Percentiles rank a stretch among this genome's conserved stretches.
phyloP scores from a whole-genome alignment of 1,284 basidiomycete genomes.

The Cutaneotrichosporon sp. region DNA sequence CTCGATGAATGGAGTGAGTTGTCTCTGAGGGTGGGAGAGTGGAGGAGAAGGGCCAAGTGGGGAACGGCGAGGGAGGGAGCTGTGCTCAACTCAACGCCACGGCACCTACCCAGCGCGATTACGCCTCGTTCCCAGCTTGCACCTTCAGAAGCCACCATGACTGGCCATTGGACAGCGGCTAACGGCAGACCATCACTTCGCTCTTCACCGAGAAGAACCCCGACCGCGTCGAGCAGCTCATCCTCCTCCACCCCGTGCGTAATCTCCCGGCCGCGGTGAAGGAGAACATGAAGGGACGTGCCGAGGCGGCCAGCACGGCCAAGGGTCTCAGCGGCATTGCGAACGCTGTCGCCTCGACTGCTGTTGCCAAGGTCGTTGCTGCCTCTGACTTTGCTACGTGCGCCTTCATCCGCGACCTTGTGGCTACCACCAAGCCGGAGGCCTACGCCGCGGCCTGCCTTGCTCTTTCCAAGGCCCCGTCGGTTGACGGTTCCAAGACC shows the following conservation, averaged over 20 bases:
- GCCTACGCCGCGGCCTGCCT: constrained; percentile 35
- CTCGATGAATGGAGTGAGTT: constrained; percentile 40
- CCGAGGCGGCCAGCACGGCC: constrained; percentile 23
- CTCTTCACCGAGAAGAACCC: constrained; percentile 30
- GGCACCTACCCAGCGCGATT: no score
- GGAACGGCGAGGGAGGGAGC: neutral
- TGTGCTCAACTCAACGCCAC: no score
- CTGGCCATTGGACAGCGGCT: neutral
- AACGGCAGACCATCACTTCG: constrained; percentile 30
- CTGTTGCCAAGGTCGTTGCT: constrained; percentile 27
- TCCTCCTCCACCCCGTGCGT: constrained; percentile 36
- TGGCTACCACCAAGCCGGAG: constrained; percentile 30
- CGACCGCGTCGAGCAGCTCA: constrained; percentile 30
- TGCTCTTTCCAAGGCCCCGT: constrained; percentile 27
- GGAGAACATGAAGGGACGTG: constrained; percentile 31
- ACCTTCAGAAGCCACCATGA: neutral
- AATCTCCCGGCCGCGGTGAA: constrained; percentile 28
- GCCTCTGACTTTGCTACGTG: constrained; percentile 23
- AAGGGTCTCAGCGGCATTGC: constrained; percentile 30
- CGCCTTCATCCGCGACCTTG: constrained; percentile 35
- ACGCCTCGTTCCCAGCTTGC: neutral
- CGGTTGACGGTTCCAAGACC: constrained; percentile 22
- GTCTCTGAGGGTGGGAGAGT: neutral
- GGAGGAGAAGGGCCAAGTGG: neutral
- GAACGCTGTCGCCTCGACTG: constrained; percentile 28